phyloP scores from a whole-genome alignment of 2,329 filamentous ascomycete genomes.

The Botrytis galanthina region DNA sequence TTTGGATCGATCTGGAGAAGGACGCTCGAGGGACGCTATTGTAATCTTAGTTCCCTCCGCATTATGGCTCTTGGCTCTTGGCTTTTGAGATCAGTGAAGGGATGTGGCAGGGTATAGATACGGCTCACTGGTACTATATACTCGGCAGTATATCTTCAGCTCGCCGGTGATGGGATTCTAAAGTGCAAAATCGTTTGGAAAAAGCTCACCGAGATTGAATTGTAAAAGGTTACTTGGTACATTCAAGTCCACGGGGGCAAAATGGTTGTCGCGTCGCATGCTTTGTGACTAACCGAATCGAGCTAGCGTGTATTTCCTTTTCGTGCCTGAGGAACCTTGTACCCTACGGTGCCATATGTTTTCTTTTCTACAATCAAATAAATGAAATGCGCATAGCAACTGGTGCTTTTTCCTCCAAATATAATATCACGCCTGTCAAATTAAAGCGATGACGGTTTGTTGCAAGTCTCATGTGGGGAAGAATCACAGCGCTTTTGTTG shows the following conservation, averaged over 20 bases:
- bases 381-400: not conserved
- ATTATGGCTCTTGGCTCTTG: conserved; percentile 1
- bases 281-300: not conserved
- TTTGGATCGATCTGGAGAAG: not conserved
- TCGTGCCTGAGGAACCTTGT: not conserved
- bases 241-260: not conserved
- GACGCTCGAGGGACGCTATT: not conserved
- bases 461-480: not conserved
- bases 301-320: not conserved
- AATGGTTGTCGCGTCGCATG: not conserved
- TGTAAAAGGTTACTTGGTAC: not conserved
- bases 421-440: not conserved
- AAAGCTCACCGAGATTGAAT: not conserved
- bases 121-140: not conserved
- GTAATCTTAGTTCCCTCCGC: not conserved
- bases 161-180: not conserved
- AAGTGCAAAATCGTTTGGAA: not conserved
- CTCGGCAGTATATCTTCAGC: not conserved
- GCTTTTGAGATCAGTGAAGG: not conserved
- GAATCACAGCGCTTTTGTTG: not conserved
- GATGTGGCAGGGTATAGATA: not conserved
- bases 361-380: not conserved
- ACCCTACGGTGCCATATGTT: not conserved
- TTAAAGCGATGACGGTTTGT: not conserved
- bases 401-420: not conserved